Evolutionary conservation across 768 basidiomycete genomes (phyloP).

Genomic region (Termitomyces sp.): DNA sequence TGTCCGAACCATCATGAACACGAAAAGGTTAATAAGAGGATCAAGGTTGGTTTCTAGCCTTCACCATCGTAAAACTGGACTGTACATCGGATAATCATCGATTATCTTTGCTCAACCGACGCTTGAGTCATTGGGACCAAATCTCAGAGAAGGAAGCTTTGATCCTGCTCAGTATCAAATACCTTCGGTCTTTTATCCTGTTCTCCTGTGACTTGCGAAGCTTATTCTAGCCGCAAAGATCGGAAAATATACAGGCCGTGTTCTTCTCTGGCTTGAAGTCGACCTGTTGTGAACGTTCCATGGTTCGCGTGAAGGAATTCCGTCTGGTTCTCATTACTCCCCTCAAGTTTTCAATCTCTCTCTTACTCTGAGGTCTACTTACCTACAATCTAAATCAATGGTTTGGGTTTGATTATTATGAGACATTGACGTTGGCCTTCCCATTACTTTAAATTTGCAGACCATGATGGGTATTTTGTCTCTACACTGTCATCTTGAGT

Average conservation of each 20-base stretch:
- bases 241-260: neutral
- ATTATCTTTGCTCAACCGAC: neutral
- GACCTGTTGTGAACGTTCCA: neutral
- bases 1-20: slow-evolving; percentile 16
- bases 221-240: neutral
- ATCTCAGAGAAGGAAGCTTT: neutral
- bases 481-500: neutral
- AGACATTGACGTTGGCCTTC: neutral
- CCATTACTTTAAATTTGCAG: neutral
- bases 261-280: neutral
- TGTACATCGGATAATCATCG: neutral
- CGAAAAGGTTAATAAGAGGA: neutral
- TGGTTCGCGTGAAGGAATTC: neutral
- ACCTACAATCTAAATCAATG: neutral
- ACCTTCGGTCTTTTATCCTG: neutral
- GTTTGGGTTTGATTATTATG: neutral
- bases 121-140: neutral
- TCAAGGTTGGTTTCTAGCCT: too few species aligned
- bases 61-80: neutral
- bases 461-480: neutral
- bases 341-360: neutral
- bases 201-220: neutral
- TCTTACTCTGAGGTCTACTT: neutral
- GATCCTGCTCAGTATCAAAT: neutral
- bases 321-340: neutral